Percentiles rank a stretch among this genome's conserved stretches.
Conservation (phyloP, 441 rosid genomes). For the Hypseocharis bilobata region DNA sequence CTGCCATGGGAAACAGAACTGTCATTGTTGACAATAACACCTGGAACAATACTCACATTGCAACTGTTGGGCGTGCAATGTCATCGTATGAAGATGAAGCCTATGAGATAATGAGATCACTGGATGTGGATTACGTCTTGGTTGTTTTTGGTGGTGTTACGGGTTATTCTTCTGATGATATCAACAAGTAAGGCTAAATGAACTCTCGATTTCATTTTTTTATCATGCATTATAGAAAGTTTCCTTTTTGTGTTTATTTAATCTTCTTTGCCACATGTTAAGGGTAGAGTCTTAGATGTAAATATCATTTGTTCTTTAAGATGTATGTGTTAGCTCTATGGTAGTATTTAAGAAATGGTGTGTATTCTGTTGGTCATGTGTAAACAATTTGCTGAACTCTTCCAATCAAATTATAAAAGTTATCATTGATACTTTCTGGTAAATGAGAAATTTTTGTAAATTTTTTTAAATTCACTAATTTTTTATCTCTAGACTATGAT, state of each 20-base stretch:
- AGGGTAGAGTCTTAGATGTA: background rate
- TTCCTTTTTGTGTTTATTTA: background rate
- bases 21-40: conserved; percentile 97
- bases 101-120: conserved; percentile 84
- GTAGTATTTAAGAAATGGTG: background rate
- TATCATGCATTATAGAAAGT: background rate
- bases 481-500: background rate
- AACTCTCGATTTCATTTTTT: background rate
- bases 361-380: background rate
- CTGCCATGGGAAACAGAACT: conserved; percentile 99
- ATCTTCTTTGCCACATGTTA: background rate
- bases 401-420: background rate
- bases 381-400: background rate
- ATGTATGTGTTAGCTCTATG: background rate
- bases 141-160: conserved; percentile 99
- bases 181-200: conserved; percentile 65
- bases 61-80: conserved; percentile 99
- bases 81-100: conserved; percentile 95
- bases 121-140: conserved; percentile 88
- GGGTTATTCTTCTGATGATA: conserved; percentile 96
- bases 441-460: too few species aligned
- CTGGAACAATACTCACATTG: conserved; percentile 98
- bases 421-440: background rate
- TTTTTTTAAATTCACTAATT: background rate
- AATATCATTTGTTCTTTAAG: background rate